These are phyloP conservation scores for Omphalea diandra DNA, from an alignment of 441 rosid genomes.

Conservation along the genomic window DNA sequence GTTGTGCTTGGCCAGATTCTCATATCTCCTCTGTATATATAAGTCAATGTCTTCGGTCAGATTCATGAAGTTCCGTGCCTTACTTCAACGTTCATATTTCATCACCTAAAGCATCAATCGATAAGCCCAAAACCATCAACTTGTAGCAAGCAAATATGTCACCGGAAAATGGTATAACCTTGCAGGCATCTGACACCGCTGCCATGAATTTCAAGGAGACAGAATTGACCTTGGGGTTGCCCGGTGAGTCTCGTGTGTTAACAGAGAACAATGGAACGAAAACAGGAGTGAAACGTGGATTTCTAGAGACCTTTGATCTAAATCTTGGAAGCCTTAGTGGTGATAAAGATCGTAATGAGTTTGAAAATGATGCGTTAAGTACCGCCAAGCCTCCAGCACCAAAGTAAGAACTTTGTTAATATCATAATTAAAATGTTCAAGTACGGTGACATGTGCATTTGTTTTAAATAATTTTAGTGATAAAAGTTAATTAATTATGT, in stretches of 20 bases:
- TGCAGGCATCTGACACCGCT: conserved; percentile 26
- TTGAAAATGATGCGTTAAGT: conserved; percentile 22
- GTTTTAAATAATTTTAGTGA: neutral
- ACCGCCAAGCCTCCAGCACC: conserved; percentile 30
- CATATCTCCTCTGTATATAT: neutral
- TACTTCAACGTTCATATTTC: neutral
- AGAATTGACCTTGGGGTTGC: conserved; percentile 48
- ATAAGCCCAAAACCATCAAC: neutral
- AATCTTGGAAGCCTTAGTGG: conserved; percentile 21
- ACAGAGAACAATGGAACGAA: conserved; percentile 20
- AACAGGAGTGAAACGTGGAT: conserved; percentile 38
- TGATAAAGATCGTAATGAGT: neutral
- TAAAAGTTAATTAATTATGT: neutral
- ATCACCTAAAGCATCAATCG: neutral
- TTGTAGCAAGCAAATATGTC: conserved; percentile 13
- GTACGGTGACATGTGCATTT: too few species aligned
- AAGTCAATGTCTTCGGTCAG: neutral
- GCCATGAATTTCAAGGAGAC: conserved; percentile 44
- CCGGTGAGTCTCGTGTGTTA: conserved; percentile 31
- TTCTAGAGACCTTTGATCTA: conserved; percentile 34
- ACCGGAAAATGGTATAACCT: conserved; percentile 17
- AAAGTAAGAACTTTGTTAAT: conserved; percentile 33
- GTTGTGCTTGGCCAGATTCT: conserved; percentile 20
- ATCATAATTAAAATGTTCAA: too few species aligned
- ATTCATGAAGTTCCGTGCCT: neutral